Evolutionary conservation across 2,329 filamentous ascomycete genomes (phyloP).

Genomic region (Phialocephala sp.): DNA sequence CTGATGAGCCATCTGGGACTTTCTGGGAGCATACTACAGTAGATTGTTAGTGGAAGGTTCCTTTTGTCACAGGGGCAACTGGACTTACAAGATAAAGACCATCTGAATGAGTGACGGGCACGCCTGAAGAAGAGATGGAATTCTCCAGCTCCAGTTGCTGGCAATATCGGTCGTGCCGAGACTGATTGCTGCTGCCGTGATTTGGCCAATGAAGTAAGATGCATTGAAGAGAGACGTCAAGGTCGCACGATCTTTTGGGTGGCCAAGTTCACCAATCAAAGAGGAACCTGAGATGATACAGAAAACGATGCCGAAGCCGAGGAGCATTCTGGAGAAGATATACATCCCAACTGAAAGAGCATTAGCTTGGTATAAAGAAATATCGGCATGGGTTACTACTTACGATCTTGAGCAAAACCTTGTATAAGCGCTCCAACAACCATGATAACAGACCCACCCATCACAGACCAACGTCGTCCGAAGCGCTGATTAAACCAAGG

Average conservation of each 20-base stretch:
- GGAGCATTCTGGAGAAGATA: slow-evolving; percentile 55
- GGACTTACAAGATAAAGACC: slow-evolving; percentile 34
- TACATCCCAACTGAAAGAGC: slow-evolving; percentile 53
- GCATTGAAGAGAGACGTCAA: slow-evolving; percentile 61
- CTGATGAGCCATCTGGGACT: slow-evolving; percentile 61
- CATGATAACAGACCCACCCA: slow-evolving; percentile 61
- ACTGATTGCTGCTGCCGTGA: slow-evolving; percentile 50
- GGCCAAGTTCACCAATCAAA: slow-evolving; percentile 58
- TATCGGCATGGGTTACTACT: slow-evolving; percentile 44
- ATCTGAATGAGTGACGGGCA: slow-evolving; percentile 35
- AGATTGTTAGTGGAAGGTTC: slow-evolving; percentile 3
- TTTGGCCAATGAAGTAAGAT: slow-evolving; percentile 55
- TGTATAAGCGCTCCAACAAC: slow-evolving; percentile 60
- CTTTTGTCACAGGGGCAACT: neutral
- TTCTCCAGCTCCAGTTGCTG: slow-evolving; percentile 48
- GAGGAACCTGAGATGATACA: slow-evolving; percentile 57
- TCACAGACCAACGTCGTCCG: slow-evolving; percentile 59
- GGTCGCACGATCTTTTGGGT: slow-evolving; percentile 58
- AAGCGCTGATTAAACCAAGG: slow-evolving; percentile 55
- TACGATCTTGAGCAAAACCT: slow-evolving; percentile 46
- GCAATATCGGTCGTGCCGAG: slow-evolving; percentile 51
- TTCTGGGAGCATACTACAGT: slow-evolving; percentile 55
- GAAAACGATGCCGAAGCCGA: slow-evolving; percentile 58
- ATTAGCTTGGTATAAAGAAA: slow-evolving; percentile 11
- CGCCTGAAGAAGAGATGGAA: slow-evolving; percentile 50